Evolutionary conservation across 768 basidiomycete species (phyloP).

Genomic region (Neoboletus subvelutipes): DNA sequence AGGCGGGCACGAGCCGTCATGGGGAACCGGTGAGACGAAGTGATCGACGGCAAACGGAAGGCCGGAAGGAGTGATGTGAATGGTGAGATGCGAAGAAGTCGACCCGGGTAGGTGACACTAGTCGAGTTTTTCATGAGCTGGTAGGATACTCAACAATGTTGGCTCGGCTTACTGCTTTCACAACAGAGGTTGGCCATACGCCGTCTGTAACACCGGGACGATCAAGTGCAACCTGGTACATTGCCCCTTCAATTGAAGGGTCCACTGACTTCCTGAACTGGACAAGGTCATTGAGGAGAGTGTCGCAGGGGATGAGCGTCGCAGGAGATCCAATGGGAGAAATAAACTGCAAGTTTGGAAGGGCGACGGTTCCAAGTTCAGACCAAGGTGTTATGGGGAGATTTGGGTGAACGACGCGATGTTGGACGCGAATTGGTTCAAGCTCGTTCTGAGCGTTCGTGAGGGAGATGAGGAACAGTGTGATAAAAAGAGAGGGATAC

Average conservation of each 20-base stretch:
- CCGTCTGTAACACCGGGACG: slow-evolving; percentile 42
- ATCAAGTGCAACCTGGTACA: slow-evolving; percentile 74
- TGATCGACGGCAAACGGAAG: slow-evolving; percentile 70
- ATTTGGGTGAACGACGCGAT: slow-evolving; percentile 35
- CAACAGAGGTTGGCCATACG: slow-evolving; percentile 32
- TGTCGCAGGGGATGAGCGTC: slow-evolving; percentile 39
- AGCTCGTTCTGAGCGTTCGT: slow-evolving; percentile 12
- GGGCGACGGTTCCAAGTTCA: slow-evolving; percentile 25
- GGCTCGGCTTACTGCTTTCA: slow-evolving; percentile 51
- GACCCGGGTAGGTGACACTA: slow-evolving; percentile 68
- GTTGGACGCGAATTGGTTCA: slow-evolving; percentile 19
- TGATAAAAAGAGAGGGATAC: not conserved
- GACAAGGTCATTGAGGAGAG: slow-evolving; percentile 46
- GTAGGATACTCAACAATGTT: slow-evolving; percentile 38
- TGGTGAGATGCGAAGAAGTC: slow-evolving; percentile 53
- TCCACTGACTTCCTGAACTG: slow-evolving; percentile 43
- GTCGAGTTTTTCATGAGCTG: slow-evolving; percentile 12
- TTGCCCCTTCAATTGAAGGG: slow-evolving; percentile 39
- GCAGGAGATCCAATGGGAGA: slow-evolving; percentile 36
- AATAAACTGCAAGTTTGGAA: slow-evolving; percentile 32
- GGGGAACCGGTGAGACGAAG: slow-evolving; percentile 66
- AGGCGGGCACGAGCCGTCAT: slow-evolving; percentile 60
- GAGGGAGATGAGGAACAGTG: slow-evolving; percentile 15
- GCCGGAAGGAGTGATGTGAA: slow-evolving; percentile 50
- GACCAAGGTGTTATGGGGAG: slow-evolving; percentile 26